phyloP scores from a whole-genome alignment of 2,329 filamentous ascomycete species.

The Pestalotiopsis fici region DNA sequence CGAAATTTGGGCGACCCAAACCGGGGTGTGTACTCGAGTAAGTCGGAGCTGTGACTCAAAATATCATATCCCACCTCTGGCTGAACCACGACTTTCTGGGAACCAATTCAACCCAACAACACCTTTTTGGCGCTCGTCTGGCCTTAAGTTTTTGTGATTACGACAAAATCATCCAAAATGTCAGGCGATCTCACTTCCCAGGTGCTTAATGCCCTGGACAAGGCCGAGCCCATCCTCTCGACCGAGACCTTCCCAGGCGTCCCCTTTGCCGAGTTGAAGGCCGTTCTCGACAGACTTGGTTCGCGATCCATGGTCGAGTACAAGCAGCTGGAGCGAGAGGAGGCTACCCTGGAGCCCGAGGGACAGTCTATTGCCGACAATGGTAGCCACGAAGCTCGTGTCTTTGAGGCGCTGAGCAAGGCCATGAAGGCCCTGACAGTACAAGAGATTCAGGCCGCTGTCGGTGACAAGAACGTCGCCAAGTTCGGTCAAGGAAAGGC shows the following conservation, averaged over 20 bases:
- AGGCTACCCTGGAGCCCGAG: conserved; percentile 74
- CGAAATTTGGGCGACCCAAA: conserved; percentile 1
- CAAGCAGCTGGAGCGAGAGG: conserved; percentile 78
- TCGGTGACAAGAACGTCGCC: conserved; percentile 72
- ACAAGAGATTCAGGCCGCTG: conserved; percentile 66
- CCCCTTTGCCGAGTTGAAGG: conserved; percentile 74
- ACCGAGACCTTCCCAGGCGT: conserved; percentile 68
- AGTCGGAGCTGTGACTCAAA: conserved; percentile 6
- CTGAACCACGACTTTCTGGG: neutral
- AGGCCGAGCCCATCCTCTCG: conserved; percentile 66
- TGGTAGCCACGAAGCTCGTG: conserved; percentile 81
- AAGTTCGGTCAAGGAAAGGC: conserved; percentile 94
- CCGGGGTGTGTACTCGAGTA: neutral
- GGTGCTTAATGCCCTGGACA: conserved; percentile 66
- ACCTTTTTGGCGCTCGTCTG: neutral
- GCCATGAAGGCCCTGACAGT: conserved; percentile 82
- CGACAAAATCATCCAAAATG: conserved; percentile 35
- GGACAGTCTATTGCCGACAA: conserved; percentile 71
- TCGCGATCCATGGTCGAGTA: conserved; percentile 88
- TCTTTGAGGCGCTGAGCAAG: conserved; percentile 72
- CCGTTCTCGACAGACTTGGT: conserved; percentile 80
- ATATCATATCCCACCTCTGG: conserved; percentile 1
- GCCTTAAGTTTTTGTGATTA: neutral
- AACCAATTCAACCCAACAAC: neutral
- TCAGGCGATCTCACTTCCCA: conserved; percentile 62